Evolutionary conservation across 257 asterid genomes (phyloP).

Genomic region (Linaria vulgaris): DNA sequence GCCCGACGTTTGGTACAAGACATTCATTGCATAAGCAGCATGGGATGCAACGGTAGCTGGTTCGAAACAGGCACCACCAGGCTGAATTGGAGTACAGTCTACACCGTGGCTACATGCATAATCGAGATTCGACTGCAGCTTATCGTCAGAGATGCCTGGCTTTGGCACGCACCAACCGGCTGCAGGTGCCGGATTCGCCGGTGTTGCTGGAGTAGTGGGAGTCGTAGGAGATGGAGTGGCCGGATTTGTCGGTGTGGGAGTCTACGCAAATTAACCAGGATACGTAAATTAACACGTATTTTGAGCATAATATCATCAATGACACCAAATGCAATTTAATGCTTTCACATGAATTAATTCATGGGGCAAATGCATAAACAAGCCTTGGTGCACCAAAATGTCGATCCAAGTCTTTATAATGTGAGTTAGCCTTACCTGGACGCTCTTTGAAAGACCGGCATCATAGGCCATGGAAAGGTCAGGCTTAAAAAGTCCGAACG

Average conservation of each 20-base stretch:
- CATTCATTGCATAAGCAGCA: slow-evolving; percentile 86
- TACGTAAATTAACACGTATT: too few relatives aligned
- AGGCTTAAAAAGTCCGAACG: slow-evolving; percentile 77
- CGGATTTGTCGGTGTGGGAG: slow-evolving; percentile 50
- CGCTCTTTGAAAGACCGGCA: slow-evolving; percentile 58
- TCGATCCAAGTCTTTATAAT: neutral
- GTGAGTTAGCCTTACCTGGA: slow-evolving; percentile 41
- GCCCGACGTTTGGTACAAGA: slow-evolving; percentile 76
- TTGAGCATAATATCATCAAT: neutral
- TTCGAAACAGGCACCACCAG: slow-evolving; percentile 75
- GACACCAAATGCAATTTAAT: neutral
- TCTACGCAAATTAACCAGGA: slow-evolving; percentile 36
- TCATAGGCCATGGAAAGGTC: slow-evolving; percentile 67
- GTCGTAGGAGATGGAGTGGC: slow-evolving; percentile 21
- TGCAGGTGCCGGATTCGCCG: slow-evolving; percentile 24
- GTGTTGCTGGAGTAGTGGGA: slow-evolving; percentile 31
- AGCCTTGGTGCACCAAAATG: neutral
- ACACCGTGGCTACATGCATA: slow-evolving; percentile 70
- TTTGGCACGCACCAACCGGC: slow-evolving; percentile 41
- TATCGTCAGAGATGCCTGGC: slow-evolving; percentile 46
- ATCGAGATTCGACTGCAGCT: slow-evolving; percentile 70
- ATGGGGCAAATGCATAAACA: neutral
- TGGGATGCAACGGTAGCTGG: slow-evolving; percentile 58
- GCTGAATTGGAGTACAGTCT: slow-evolving; percentile 69
- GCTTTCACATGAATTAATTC: neutral